Base-by-base conservation (phyloP, 176 grass and related monocot genomes). In the Lolium perenne region DNA sequence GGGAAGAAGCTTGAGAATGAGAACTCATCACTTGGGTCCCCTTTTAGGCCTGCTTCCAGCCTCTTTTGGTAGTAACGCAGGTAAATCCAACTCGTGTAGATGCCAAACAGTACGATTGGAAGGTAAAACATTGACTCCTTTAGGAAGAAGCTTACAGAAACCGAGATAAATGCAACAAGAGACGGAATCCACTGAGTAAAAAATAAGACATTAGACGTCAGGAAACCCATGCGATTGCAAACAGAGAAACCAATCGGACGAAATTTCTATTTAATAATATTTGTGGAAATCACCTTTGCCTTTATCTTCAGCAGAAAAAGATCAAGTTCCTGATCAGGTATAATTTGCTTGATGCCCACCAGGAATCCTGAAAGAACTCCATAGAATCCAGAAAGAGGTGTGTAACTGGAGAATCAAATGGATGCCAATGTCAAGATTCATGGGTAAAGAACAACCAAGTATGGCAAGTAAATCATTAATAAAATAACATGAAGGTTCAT, bases 1-100 rank as follows among this genome's bases (percentile, higher is more conserved):
- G 96, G 96, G 88, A 98, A 98, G 76, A 98, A 98, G 71, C 90
- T 94, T 69, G 96, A 94, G 84, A 95, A 98, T 66, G 93, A 90
- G 74, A 98, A 98, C 40, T 98, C 96, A 15, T 94, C 96, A 76
- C 96, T 98, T 80, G 93, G 96, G 73, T 98, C 96, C 79, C 96
- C 96, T 79, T 91, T 95, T 63, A 98, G 84, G 61, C 93, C 88
- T 51, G 92, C 94, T 87, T 98, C 96, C 86, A 93, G 58, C 76
- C 81, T 92, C 79, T 53, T 98, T 92, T 98, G 96, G 66, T 95
- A 98, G 89, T 95, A 95, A 26, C 96, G 90, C 76, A 98, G 80
- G 79, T 98, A 98, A 86, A 94, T 94, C 96, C 96, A 98, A 80
- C 96, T 95, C 81, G 89, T 85, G 81, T 98, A 98, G 70, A 94